phyloP scores from a whole-genome alignment of 108 stramenopile genomes.

The Cyclotella kingstonii region DNA sequence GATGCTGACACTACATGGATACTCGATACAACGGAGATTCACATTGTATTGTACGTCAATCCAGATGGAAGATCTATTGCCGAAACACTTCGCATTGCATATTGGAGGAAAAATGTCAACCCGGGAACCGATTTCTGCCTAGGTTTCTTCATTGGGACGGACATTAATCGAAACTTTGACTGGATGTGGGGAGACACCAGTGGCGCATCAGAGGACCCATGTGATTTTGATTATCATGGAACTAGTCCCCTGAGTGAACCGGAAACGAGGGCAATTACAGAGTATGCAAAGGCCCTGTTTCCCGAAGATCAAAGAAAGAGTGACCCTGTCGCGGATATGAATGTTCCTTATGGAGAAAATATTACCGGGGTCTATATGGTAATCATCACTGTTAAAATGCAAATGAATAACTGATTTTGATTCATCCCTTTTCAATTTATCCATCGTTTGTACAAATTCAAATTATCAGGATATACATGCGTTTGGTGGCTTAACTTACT shows the following conservation, averaged over 20 bases:
- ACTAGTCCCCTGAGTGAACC: slow-evolving; percentile 42
- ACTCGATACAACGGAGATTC: slow-evolving; percentile 36
- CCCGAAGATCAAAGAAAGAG: slow-evolving; percentile 39
- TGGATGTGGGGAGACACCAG: slow-evolving; percentile 49
- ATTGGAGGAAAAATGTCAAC: slow-evolving; percentile 53
- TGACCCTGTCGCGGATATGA: slow-evolving; percentile 19
- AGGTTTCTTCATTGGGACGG: slow-evolving; percentile 36
- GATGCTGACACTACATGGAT: slow-evolving; percentile 44
- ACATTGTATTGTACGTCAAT: slow-evolving; percentile 32
- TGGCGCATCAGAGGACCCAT: slow-evolving; percentile 41
- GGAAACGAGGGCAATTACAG: slow-evolving; percentile 47
- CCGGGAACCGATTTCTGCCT: slow-evolving; percentile 7
- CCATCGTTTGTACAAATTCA: no score
- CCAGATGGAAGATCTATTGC: slow-evolving; percentile 40
- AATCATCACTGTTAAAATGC: no score
- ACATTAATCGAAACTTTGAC: slow-evolving; percentile 62
- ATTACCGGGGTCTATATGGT: slow-evolving; percentile 45
- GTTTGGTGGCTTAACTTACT: slow-evolving; percentile 41
- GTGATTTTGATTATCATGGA: slow-evolving; percentile 40
- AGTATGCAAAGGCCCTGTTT: slow-evolving; percentile 43
- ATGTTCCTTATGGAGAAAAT: slow-evolving; percentile 23
- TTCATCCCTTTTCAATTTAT: not conserved
- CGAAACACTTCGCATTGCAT: slow-evolving; percentile 4
- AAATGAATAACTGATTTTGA: no score
- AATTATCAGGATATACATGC: slow-evolving; percentile 48